Evolutionary conservation across 495 filamentous ascomycete species (phyloP).

Genomic region (Neurospora tetraspora): DNA sequence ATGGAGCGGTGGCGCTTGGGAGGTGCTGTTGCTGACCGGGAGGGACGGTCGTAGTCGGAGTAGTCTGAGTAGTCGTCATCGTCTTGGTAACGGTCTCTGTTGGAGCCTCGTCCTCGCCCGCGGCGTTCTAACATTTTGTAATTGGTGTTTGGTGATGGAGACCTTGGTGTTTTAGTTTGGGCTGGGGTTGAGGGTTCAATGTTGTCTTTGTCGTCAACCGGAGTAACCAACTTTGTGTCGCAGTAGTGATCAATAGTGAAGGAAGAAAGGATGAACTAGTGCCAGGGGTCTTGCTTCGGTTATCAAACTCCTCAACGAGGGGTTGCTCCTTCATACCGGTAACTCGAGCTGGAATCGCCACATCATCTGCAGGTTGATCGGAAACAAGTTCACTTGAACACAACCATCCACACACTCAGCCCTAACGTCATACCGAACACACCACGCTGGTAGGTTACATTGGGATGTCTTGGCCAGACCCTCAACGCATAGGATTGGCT

Average conservation of each 20-base stretch:
- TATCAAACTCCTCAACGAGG: background rate
- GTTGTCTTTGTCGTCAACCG: background rate
- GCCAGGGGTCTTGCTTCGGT: background rate
- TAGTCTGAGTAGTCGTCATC: slow-evolving; percentile 8
- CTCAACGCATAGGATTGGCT: background rate
- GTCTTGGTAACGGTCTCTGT: slow-evolving; percentile 2
- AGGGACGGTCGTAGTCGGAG: slow-evolving; percentile 5
- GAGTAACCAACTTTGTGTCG: background rate
- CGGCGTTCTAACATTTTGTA: background rate
- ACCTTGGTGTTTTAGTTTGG: background rate
- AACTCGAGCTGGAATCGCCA: background rate
- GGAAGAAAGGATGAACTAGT: background rate
- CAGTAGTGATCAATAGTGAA: background rate
- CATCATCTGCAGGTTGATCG: background rate
- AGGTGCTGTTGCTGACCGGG: background rate
- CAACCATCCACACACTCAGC: background rate
- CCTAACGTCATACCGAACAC: background rate
- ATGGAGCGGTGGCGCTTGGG: slow-evolving; percentile 16
- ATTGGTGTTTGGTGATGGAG: background rate
- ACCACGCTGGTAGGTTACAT: background rate
- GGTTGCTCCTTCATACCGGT: background rate
- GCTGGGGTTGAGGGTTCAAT: background rate
- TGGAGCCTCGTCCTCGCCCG: slow-evolving; percentile 6
- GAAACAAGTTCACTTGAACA: background rate
- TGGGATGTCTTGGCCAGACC: background rate